Conservation (phyloP, 1,139 yeast species). For the Yamadazyma dushanensis region DNA sequence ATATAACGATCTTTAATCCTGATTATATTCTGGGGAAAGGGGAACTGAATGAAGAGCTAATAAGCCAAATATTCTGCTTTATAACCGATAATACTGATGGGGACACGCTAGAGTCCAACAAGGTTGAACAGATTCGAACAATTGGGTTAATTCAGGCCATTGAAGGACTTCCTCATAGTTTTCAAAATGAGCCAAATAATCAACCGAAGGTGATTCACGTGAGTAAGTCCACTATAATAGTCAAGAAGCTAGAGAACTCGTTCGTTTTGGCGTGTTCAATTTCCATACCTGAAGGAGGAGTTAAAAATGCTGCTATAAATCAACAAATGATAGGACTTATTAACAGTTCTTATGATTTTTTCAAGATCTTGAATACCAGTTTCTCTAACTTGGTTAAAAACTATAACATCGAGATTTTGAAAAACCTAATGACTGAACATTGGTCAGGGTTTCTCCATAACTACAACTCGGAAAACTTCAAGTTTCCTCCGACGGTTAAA, state of each 20-base stretch:
- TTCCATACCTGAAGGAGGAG: constrained; percentile 16
- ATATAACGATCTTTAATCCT: constrained; percentile 26
- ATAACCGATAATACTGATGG: constrained; percentile 19
- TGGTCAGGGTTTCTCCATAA: constrained; percentile 32
- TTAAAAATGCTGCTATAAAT: constrained; percentile 24
- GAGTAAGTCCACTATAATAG: constrained; percentile 26
- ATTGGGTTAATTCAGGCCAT: constrained; percentile 43
- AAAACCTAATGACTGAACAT: constrained; percentile 21
- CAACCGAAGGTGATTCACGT: constrained; percentile 32
- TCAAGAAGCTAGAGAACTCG: constrained; percentile 26
- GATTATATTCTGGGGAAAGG: constrained; percentile 19
- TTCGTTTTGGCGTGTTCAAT: constrained; percentile 32
- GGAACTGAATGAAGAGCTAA: constrained; percentile 30
- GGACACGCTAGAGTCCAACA: constrained; percentile 14
- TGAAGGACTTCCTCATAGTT: constrained; percentile 17
- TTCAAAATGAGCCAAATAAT: constrained; percentile 16
- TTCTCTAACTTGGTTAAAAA: constrained; percentile 19
- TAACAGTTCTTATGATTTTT: constrained; percentile 24
- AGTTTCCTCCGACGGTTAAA: constrained; percentile 24
- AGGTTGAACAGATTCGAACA: constrained; percentile 29
- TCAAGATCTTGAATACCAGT: constrained; percentile 30
- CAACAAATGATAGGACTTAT: constrained; percentile 30
- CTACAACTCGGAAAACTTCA: constrained; percentile 28
- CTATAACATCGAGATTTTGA: constrained; percentile 20
- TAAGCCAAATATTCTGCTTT: constrained; percentile 32